Percentiles rank a stretch among this genome's conserved stretches.
Evolutionary conservation across 148 eudicot genomes (phyloP).

Genomic region (Camellia sinensis): DNA sequence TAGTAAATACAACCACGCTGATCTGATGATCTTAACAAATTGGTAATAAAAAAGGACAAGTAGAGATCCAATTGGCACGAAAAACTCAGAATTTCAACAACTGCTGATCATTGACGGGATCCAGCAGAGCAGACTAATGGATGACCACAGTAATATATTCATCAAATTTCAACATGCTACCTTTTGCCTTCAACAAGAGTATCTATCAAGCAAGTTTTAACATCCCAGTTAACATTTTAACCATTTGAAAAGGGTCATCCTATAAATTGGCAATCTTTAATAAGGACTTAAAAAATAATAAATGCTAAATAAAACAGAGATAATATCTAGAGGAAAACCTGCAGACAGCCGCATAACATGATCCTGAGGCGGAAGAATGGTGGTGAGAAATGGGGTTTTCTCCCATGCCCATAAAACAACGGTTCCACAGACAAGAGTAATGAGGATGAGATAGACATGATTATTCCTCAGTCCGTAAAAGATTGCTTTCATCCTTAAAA

Average conservation of each 20-base stretch:
- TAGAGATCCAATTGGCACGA: too few species aligned
- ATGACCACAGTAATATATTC: too few species aligned
- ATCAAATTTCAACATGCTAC: too few species aligned
- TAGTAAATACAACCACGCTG: too few species aligned
- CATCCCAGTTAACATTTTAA: too few species aligned
- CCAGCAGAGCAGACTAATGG: too few species aligned
- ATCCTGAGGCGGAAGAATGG: conserved; percentile 45
- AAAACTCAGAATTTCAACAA: too few species aligned
- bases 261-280: not conserved
- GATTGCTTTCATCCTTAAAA: conserved; percentile 44
- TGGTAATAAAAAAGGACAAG: too few species aligned
- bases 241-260: not conserved
- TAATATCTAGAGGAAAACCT: conserved; percentile 39
- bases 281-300: not conserved
- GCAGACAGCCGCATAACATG: conserved; percentile 32
- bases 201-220: too few species aligned
- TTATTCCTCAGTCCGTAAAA: conserved; percentile 36
- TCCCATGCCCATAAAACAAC: conserved; percentile 63
- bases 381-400: conserved; percentile 41
- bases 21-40: too few species aligned
- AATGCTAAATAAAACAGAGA: not conserved
- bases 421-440: conserved; percentile 42
- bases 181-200: too few species aligned
- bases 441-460: conserved; percentile 42
- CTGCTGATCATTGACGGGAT: too few species aligned